phyloP scores from a whole-genome alignment of 2,329 filamentous ascomycete genomes.

The Verruconis gallopava region DNA sequence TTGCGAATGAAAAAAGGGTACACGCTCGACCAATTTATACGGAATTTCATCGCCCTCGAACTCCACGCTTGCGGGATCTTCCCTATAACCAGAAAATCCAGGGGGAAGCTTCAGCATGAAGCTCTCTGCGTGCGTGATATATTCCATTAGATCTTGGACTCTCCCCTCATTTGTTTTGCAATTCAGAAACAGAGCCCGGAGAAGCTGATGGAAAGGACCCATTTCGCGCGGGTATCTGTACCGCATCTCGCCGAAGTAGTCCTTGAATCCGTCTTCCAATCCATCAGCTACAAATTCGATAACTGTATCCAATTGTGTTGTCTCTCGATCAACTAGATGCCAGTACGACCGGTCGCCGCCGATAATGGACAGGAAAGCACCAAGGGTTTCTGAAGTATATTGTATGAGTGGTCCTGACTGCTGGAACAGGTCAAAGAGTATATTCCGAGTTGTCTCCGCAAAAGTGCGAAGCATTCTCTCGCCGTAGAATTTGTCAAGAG shows the following conservation, averaged over 20 bases:
- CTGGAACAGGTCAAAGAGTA: background rate
- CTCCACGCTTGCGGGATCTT: conserved; percentile 5
- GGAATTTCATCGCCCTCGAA: conserved; percentile 6
- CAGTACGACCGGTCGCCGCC: conserved; percentile 7
- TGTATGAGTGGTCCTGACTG: conserved; percentile 1
- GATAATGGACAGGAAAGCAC: conserved; percentile 6
- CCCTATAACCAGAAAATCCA: conserved; percentile 5
- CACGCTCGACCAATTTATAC: conserved; percentile 26
- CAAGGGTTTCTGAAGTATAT: conserved; percentile 5
- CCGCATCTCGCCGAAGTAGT: conserved; percentile 2
- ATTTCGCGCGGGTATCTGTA: conserved; percentile 7
- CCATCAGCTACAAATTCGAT: background rate
- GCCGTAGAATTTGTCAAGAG: background rate
- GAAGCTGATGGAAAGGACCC: conserved; percentile 1
- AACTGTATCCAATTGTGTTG: background rate
- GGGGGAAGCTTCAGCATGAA: conserved; percentile 3
- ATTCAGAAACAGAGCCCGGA: conserved; percentile 6
- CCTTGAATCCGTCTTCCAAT: background rate
- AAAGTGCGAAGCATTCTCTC: background rate
- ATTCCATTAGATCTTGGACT: background rate
- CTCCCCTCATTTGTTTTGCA: background rate
- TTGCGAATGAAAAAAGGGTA: conserved; percentile 48
- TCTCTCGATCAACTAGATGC: conserved; percentile 1
- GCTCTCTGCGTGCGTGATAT: background rate
- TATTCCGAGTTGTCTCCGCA: background rate